phyloP scores from a whole-genome alignment of 1,139 yeast species.

The Suhomyces anneliseae region DNA sequence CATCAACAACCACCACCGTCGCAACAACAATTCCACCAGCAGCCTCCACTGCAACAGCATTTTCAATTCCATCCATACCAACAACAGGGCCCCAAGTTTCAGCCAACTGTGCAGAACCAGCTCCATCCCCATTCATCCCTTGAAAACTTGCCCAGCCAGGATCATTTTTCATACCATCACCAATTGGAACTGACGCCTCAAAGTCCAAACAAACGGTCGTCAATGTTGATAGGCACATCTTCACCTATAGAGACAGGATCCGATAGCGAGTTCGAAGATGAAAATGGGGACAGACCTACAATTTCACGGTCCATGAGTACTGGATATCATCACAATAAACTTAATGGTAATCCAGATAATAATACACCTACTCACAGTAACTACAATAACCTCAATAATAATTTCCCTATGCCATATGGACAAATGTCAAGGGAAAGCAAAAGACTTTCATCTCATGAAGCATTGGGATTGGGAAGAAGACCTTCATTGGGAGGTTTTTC shows the following conservation, averaged over 20 bases:
- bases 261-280: conserved; percentile 12
- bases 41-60: not conserved
- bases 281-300: not conserved
- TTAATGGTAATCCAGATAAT: not conserved
- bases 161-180: not conserved
- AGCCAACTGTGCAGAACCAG: not conserved
- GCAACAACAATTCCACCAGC: not conserved
- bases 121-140: conserved; percentile 1
- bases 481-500: not conserved
- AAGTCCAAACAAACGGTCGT: not conserved
- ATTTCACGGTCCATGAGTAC: too few relatives aligned
- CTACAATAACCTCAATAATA: not conserved
- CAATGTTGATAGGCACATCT: conserved; percentile 1
- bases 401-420: not conserved
- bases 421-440: not conserved
- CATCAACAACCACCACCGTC: not conserved
- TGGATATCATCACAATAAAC: not conserved
- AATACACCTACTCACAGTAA: conserved; percentile 4
- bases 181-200: not conserved
- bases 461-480: not conserved
- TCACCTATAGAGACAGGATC: conserved; percentile 3
- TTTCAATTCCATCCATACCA: not conserved
- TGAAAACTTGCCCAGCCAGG: not conserved
- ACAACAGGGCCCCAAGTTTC: not conserved
- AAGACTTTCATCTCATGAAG: not conserved